Evolutionary conservation across 306 rosid species (phyloP), one percentile per base, ranked within the genome.

Genomic region (Castanospermum australe): DNA sequence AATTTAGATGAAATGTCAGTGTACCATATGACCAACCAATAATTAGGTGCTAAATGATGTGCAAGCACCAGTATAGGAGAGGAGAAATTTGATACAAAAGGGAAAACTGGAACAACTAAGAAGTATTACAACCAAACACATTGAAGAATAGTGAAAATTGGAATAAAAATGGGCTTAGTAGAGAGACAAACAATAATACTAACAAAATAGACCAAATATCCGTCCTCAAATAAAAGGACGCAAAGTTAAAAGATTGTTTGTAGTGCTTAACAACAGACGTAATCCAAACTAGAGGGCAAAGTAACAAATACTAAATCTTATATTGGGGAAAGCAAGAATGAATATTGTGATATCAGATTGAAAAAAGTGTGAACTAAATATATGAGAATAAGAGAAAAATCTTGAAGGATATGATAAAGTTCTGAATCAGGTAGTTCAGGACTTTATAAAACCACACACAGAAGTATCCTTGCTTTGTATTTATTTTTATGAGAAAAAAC

Each of bases 211-310:
- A n/a, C 24, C 21, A 54, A 8, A 3, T 36, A 24, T 75, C 36
- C 30, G 11, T 28, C 44, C 14, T 74, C 79, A 51, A 56, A 57
- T 6, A 10, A 36, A 22, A 33, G 36, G 8, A 6, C 48, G 14
- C 12, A 70, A 57, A 48, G 22, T 17, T n/a, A 60, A 6, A 71
- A 91, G 86, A 36, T 59, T 35, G 47, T 33, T 41, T 10, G 10
- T 18, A 35, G 78, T 61, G 56, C 59, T 71, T 17, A 42, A 8
- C 54, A 30, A 51, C 30, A 30, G 3, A 50, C 52, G 8, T 20
- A 42, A 28, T 12, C 50, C 52, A 57, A 78, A 67, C 63, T 21
- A 45, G 41, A 33, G 54, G 18, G 24, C 21, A 51, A 28, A 35
- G 57, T n/a, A 25, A 15, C 25, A 28, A 7, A 6, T 7, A 10